These are phyloP conservation scores for Yamadazyma endophytica DNA, from an alignment of 805 yeast species.

Conservation along the genomic window DNA sequence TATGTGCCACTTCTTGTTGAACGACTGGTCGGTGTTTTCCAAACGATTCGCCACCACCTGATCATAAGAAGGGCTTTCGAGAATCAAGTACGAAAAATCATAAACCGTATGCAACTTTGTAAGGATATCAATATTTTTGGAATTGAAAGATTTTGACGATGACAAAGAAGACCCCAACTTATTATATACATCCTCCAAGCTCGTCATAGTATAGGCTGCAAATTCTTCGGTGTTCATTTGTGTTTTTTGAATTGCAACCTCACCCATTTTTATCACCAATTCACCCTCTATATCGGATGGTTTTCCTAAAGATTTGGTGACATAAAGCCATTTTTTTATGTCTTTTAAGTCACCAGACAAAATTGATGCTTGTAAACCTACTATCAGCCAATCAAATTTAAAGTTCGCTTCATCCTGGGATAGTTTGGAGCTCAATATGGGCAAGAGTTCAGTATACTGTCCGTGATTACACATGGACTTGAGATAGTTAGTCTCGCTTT, in stretches of 20 bases:
- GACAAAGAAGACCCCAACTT: conserved; percentile 59
- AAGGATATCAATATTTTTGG: conserved; percentile 33
- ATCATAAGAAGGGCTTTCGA: too few relatives aligned
- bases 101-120: conserved; percentile 32
- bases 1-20: conserved; percentile 56
- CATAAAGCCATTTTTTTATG: conserved; percentile 55
- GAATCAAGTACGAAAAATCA: conserved; percentile 26
- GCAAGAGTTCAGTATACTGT: conserved; percentile 60
- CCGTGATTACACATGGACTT: conserved; percentile 75
- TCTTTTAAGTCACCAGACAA: conserved; percentile 51
- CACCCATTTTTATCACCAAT: conserved; percentile 23
- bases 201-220: too few relatives aligned
- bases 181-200: conserved; percentile 49
- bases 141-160: conserved; percentile 33
- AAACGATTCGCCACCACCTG: too few relatives aligned
- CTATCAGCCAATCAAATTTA: conserved; percentile 55
- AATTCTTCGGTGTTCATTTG: too few relatives aligned
- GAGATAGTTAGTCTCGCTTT: conserved; percentile 56
- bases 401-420: conserved; percentile 19
- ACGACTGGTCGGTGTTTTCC: conserved; percentile 43
- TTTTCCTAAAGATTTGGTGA: conserved; percentile 41
- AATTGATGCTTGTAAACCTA: conserved; percentile 76
- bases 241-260: too few relatives aligned
- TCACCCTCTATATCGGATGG: too few relatives aligned
- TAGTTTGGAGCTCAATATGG: conserved; percentile 40